Base-by-base conservation (phyloP, 306 rosid genomes). In the Erythrophleum fordii region DNA sequence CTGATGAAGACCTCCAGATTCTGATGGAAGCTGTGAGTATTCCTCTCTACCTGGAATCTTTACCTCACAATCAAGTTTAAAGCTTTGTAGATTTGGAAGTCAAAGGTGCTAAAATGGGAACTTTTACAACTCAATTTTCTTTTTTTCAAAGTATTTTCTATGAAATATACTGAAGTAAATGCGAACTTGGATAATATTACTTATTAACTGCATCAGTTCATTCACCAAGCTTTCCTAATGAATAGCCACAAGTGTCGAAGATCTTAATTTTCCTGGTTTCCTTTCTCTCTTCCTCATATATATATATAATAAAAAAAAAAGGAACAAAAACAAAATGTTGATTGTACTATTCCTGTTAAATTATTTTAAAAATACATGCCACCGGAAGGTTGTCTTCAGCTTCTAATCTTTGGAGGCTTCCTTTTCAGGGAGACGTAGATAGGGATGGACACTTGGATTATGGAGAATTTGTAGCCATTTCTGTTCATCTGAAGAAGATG, bases 11-110 rank as follows among this genome's bases (percentile, higher is more conserved):
- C 80, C 78, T 93, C 79, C 97, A 86, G 58, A 84, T 90, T 84
- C 76, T 96, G 60, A 91, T 96, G 98, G 98, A 96, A 77, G 98
- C 99, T 73, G 99, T 96, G 88, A 93, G 99, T 87, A 39, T 59
- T 49, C 48, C 70, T 81, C 73, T 71, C 42, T 69, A 25, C 66
- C 77, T 72, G 39, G 51, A 49, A 64, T 75, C 44, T 55, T 81
- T 78, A 42, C n/a, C 64, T 59, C 58, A 6, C 28, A 17, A 6
- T 48, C 60, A 14, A 37, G 73, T 56, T 6, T 26, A 28, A 10
- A 29, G 13, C 31, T 31, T 79, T 51, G 76, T 20, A 25, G 52
- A 42, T 46, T 31, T 45, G 51, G 41, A 41, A 72, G 29, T 48
- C 8, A 69, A 53, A 69, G 65, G 41, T 31, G 11, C 25, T n/a